Conservation (phyloP, 2,329 filamentous ascomycete genomes). For the Cadophora malorum region DNA sequence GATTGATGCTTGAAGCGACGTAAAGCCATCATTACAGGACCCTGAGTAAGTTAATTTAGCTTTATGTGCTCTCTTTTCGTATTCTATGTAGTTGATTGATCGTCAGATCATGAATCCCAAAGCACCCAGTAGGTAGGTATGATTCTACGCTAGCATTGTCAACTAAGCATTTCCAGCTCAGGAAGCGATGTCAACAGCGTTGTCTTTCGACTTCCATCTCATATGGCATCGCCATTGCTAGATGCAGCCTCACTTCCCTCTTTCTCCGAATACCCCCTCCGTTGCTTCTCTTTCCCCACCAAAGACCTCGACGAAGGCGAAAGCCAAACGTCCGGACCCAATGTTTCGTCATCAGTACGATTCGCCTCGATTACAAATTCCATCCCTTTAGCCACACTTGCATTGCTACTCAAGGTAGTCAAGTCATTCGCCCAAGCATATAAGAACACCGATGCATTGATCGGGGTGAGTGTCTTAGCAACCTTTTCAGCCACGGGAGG, state of each 20-base stretch:
- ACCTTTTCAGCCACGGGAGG: constrained; percentile 54
- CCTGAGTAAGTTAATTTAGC: neutral
- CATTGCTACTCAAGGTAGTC: constrained; percentile 72
- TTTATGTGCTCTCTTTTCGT: neutral
- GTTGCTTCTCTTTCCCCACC: constrained; percentile 67
- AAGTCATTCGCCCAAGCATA: constrained; percentile 66
- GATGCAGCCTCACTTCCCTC: neutral
- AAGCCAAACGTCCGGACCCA: constrained; percentile 68
- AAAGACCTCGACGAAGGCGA: constrained; percentile 69
- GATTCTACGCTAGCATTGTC: neutral
- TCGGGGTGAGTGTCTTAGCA: constrained; percentile 56
- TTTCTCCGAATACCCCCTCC: constrained; percentile 27
- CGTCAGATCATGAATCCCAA: neutral
- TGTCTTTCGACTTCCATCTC: neutral
- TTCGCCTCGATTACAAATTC: constrained; percentile 62
- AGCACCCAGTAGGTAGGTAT: neutral
- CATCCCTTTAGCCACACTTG: constrained; percentile 66
- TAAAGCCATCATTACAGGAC: neutral
- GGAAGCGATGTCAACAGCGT: neutral
- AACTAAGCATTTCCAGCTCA: neutral
- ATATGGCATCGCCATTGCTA: constrained; percentile 5
- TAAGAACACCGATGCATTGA: constrained; percentile 72
- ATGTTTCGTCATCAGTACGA: constrained; percentile 53
- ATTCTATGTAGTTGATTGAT: neutral
- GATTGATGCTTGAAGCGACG: neutral